Base-by-base conservation (phyloP, 768 basidiomycete genomes). In the Mycena indigotica region DNA sequence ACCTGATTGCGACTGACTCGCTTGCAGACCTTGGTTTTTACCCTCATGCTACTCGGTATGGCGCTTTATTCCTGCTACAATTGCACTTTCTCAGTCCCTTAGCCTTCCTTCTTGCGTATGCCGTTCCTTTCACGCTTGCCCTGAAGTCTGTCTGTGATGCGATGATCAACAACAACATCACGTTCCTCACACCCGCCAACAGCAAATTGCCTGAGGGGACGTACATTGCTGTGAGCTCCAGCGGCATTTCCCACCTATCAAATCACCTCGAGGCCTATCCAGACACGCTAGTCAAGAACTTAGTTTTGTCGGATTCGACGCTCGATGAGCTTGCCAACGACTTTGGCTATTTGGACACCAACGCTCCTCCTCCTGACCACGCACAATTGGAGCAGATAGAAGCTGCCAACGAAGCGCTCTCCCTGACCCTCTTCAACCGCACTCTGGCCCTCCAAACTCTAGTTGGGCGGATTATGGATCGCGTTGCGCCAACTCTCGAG, bases 251-350 rank as follows among this genome's bases (percentile, higher is more conserved):
- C 12, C 21, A 57, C 45, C 55, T 64, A 13, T 48, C 56, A 19
- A 49, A 52, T 17, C 55, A 52, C 39, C 52, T 60, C 5, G 58
- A 64, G 26, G 44, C 52, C 2, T 49, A 60, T 44, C 62, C 58
- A 19, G 12, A 23, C 30, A 26, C 49, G 15, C 44, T 23, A n/a
- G 58, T 64, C 5, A 44, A 38, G 0, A 53, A 57, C n/a, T 28
- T 57, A 3, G 35, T 64, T 8, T 28, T 64, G 23, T 57, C 58
- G n/a, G 62, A 60, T 50, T 54, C 59, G 12, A 57, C 49, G 17
- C n/a, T 55, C 4, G 41, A 55, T 26, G 55, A 63, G 41, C 50
- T 63, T 0, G 55, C 52, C 17, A 50, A 30, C 5, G 56, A 60
- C 41, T 63, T 55, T 30, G 55, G 62, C 12, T 60, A 60, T 28